These are phyloP conservation scores for Cercospora sp. DNA, from an alignment of 2,329 filamentous ascomycete species.

Conservation along the genomic window DNA sequence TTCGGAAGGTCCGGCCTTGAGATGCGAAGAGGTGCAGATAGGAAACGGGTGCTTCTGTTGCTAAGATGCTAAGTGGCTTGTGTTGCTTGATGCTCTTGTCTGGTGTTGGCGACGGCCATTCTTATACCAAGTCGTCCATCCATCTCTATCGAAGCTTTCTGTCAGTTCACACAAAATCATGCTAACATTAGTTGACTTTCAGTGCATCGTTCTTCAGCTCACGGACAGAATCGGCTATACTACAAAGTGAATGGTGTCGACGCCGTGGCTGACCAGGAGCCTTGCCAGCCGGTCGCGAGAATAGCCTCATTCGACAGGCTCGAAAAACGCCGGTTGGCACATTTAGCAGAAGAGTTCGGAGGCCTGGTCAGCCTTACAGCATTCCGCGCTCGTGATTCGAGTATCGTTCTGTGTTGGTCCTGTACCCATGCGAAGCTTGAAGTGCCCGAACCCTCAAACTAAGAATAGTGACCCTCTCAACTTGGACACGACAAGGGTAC, in stretches of 20 bases:
- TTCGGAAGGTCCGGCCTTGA: not conserved
- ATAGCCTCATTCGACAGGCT: conserved; percentile 4
- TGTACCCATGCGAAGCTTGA: not conserved
- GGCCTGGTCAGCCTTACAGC: conserved; percentile 1
- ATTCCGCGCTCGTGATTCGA: not conserved
- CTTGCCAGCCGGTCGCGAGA: not conserved
- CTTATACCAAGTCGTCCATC: not conserved
- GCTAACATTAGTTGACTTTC: conserved; percentile 6
- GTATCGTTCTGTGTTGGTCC: not conserved
- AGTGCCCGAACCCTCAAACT: not conserved
- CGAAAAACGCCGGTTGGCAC: not conserved
- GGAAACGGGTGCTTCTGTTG: conserved; percentile 3
- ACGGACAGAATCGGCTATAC: not conserved
- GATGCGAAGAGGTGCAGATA: not conserved
- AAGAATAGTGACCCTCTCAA: not conserved
- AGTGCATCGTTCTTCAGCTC: not conserved
- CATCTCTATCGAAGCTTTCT: not conserved
- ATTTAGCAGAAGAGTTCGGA: conserved; percentile 1
- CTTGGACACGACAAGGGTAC: not conserved
- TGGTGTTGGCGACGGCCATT: not conserved
- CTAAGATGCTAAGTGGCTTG: conserved; percentile 1
- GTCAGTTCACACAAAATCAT: not conserved
- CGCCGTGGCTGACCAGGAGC: not conserved
- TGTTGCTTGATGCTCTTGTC: conserved; percentile 9
- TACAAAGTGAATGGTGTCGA: not conserved